Conservation (phyloP, 768 basidiomycete species). For the Boletus subcaerulescens region DNA sequence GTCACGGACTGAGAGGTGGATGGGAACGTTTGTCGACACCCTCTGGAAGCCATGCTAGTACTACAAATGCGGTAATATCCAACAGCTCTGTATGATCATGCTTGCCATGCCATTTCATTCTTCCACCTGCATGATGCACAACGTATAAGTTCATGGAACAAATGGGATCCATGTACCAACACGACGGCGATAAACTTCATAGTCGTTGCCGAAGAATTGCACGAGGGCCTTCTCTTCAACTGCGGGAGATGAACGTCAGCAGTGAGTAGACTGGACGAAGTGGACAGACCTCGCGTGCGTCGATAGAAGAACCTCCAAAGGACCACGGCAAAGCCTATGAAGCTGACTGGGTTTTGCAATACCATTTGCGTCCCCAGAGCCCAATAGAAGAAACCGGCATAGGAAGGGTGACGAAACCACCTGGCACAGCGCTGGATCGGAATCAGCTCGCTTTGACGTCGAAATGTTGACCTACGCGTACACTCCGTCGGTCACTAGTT, state of each 20-base stretch:
- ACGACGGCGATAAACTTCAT: constrained; percentile 65
- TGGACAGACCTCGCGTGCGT: constrained; percentile 67
- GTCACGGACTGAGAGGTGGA: constrained; percentile 39
- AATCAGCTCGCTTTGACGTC: neutral
- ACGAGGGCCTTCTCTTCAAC: constrained; percentile 81
- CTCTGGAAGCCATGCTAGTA: constrained; percentile 17
- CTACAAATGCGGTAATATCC: constrained; percentile 19
- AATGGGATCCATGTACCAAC: constrained; percentile 92
- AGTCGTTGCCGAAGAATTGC: constrained; percentile 88
- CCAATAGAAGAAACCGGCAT: constrained; percentile 98
- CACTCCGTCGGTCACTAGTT: constrained; percentile 83
- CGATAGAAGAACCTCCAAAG: constrained; percentile 86
- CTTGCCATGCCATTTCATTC: constrained; percentile 19
- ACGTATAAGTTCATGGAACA: constrained; percentile 47
- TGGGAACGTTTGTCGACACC: constrained; percentile 4
- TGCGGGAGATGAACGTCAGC: constrained; percentile 29
- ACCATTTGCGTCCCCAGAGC: constrained; percentile 91
- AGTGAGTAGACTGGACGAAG: neutral
- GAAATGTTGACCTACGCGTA: constrained; percentile 63
- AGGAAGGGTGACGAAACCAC: constrained; percentile 88
- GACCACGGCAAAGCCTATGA: constrained; percentile 59
- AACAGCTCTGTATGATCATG: constrained; percentile 27
- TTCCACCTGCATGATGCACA: neutral
- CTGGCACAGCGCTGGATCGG: constrained; percentile 4
- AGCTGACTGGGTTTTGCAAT: constrained; percentile 80